Conservation (phyloP, 2,329 filamentous ascomycete species). For the Aureobasidium sp. region DNA sequence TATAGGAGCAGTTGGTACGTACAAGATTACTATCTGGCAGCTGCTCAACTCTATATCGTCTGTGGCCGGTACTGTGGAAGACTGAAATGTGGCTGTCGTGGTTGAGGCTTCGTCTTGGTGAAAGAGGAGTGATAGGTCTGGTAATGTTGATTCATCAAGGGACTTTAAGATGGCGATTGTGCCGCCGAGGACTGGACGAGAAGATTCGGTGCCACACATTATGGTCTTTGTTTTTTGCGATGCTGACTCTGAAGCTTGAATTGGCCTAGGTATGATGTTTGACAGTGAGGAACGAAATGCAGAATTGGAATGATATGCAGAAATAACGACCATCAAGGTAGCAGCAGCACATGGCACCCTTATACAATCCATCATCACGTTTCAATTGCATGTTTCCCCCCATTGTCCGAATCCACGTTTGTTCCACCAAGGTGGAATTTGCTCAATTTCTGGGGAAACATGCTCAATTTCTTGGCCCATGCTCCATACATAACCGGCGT, state of each 20-base stretch:
- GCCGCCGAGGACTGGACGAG: constrained; percentile 19
- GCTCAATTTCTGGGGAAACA: background rate
- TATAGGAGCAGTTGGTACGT: background rate
- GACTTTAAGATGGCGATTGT: constrained; percentile 23
- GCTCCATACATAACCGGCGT: background rate
- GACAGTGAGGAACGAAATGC: background rate
- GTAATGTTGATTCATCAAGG: background rate
- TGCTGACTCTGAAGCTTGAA: background rate
- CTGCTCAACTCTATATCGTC: background rate
- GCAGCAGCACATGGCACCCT: background rate
- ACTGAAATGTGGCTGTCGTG: constrained; percentile 19
- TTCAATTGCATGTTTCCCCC: background rate
- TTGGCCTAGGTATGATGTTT: background rate
- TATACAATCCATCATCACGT: background rate
- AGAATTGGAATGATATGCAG: background rate
- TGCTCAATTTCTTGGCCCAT: background rate
- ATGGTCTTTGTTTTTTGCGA: background rate
- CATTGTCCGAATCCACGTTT: background rate
- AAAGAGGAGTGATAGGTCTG: constrained; percentile 20
- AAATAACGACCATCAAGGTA: background rate
- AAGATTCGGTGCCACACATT: constrained; percentile 20
- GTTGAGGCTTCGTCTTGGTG: constrained; percentile 1
- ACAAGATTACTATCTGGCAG: constrained; percentile 21
- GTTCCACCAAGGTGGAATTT: constrained; percentile 4
- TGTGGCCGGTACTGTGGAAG: constrained; percentile 1